A percentile compares a stretch with the other conserved stretches of the same genome.
Evolutionary conservation across 1,284 basidiomycete genomes (phyloP).

Genomic region (Heliocybe sulcata): DNA sequence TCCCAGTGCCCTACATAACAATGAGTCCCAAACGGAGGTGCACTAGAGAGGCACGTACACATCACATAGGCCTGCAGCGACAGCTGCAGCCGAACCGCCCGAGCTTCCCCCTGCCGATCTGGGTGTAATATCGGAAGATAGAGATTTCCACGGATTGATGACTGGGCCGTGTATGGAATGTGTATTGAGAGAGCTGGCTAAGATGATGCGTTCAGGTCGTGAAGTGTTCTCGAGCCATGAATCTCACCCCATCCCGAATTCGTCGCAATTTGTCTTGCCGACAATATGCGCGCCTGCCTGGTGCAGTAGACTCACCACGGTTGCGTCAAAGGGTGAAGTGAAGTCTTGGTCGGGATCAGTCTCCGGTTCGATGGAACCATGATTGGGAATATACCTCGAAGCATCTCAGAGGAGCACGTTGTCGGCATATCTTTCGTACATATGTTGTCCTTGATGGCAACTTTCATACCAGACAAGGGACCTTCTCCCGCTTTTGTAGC

Average conservation of each 20-base stretch:
- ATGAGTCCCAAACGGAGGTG: neutral
- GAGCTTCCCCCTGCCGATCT: slow-evolving; percentile 81
- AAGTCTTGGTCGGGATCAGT: slow-evolving; percentile 42
- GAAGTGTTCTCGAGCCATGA: slow-evolving; percentile 1
- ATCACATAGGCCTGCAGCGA: slow-evolving; percentile 70
- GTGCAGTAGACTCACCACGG: slow-evolving; percentile 65
- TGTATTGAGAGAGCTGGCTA: slow-evolving; percentile 60
- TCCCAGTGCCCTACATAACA: slow-evolving; percentile 66
- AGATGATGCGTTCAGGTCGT: slow-evolving; percentile 10
- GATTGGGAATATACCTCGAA: slow-evolving; percentile 40
- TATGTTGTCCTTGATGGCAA: slow-evolving; percentile 88
- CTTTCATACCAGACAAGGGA: slow-evolving; percentile 32
- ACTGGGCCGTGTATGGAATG: slow-evolving; percentile 72
- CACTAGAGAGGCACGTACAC: slow-evolving; percentile 45
- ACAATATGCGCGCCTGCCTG: slow-evolving; percentile 65
- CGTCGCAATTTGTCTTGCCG: slow-evolving; percentile 95
- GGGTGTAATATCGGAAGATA: neutral
- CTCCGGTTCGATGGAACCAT: neutral
- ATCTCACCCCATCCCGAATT: slow-evolving; percentile 95
- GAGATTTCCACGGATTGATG: slow-evolving; percentile 54
- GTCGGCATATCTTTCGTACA: slow-evolving; percentile 64
- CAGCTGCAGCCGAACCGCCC: slow-evolving; percentile 79
- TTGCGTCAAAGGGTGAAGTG: slow-evolving; percentile 81
- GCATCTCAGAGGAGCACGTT: slow-evolving; percentile 74
- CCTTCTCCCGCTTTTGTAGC: slow-evolving; percentile 9